phyloP scores from a whole-genome alignment of 768 basidiomycete species.

The Gautieria morchelliformis region DNA sequence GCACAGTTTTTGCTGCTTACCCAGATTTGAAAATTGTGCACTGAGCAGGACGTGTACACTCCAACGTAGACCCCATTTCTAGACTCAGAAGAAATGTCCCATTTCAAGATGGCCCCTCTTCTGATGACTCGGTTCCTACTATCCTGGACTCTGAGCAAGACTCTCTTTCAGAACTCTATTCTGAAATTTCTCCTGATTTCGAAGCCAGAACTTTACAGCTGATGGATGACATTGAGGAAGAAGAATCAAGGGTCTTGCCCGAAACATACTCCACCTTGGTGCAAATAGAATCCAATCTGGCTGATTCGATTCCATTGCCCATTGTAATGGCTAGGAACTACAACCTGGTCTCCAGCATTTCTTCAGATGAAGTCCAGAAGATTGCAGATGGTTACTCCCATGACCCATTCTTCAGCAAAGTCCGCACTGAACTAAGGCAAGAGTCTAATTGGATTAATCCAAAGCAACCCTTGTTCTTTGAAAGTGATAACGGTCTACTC shows the following conservation, averaged over 20 bases:
- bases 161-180: neutral
- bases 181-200: neutral
- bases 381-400: neutral
- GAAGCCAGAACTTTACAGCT: neutral
- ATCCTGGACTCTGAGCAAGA: neutral
- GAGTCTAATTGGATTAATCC: constrained; percentile 5
- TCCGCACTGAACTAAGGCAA: neutral
- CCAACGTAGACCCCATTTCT: constrained; percentile 12
- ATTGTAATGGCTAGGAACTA: constrained; percentile 2
- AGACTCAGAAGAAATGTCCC: neutral
- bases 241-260: neutral
- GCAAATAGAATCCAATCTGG: neutral
- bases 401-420: neutral
- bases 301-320: neutral
- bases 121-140: neutral
- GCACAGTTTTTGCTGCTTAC: constrained; percentile 8
- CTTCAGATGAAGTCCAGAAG: neutral
- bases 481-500: constrained; percentile 18
- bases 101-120: neutral
- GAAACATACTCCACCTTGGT: neutral
- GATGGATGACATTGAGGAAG: neutral
- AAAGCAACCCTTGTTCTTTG: constrained; percentile 22
- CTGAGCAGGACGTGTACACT: constrained; percentile 11
- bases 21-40: constrained; percentile 9
- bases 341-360: neutral